These are phyloP conservation scores for Globisporangium cederbergense DNA, from an alignment of 352 stramenopile species.

Conservation along the genomic window DNA sequence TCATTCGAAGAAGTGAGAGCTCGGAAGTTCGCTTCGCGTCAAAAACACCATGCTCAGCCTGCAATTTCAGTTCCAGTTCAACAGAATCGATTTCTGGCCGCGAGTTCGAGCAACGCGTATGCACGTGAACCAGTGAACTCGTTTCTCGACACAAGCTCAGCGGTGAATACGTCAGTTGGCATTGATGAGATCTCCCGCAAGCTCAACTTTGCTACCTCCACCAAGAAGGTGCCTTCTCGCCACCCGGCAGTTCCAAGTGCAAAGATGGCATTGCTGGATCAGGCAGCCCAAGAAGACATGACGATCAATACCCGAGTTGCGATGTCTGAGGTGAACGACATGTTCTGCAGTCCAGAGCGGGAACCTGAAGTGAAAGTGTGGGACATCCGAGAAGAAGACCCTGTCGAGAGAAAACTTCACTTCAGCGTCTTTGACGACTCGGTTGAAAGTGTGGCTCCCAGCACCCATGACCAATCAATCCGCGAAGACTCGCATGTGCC, in stretches of 20 bases:
- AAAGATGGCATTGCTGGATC: conserved; percentile 21
- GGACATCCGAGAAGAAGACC: conserved; percentile 57
- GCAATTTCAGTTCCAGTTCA: conserved; percentile 12
- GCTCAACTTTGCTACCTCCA: conserved; percentile 21
- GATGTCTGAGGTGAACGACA: conserved; percentile 80
- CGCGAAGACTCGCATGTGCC: conserved; percentile 40
- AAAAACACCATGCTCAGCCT: conserved; percentile 1
- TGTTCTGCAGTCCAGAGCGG: conserved; percentile 81
- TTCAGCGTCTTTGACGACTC: conserved; percentile 85
- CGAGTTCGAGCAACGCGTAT: neutral
- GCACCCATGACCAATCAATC: conserved; percentile 45
- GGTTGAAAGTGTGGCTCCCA: conserved; percentile 57
- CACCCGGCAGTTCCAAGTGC: conserved; percentile 11
- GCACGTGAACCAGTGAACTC: conserved; percentile 13
- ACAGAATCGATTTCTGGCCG: conserved; percentile 23
- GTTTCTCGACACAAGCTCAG: conserved; percentile 17
- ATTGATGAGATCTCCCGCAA: conserved; percentile 20
- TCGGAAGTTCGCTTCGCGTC: conserved; percentile 20
- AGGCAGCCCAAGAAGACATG: conserved; percentile 75
- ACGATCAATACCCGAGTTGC: conserved; percentile 86
- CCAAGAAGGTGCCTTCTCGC: conserved; percentile 17
- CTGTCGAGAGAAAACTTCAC: conserved; percentile 78
- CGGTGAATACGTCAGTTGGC: conserved; percentile 11
- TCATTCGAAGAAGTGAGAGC: conserved; percentile 84
- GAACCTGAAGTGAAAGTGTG: conserved; percentile 33